phyloP scores from a whole-genome alignment of 208 protist genomes.

The Leptomonas seymouri region DNA sequence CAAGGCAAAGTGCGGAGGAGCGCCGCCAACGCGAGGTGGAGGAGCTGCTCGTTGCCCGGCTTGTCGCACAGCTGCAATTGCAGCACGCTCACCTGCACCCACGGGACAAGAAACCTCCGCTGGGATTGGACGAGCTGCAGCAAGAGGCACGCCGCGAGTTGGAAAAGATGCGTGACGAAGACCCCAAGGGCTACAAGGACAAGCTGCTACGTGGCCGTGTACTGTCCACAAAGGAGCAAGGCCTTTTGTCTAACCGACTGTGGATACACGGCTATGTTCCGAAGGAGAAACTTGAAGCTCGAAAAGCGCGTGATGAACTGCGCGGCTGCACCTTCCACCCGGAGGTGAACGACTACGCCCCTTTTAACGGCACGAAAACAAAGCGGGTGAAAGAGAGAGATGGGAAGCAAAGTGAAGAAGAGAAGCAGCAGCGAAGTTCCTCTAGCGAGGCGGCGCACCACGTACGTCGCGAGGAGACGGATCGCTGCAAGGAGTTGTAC shows the following conservation, averaged over 20 bases:
- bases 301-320: constrained; percentile 36
- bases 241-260: constrained; percentile 43
- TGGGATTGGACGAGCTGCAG: constrained; percentile 29
- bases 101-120: constrained; percentile 16
- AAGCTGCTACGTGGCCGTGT: constrained; percentile 39
- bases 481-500: constrained; percentile 62
- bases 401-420: not conserved
- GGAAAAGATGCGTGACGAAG: constrained; percentile 37
- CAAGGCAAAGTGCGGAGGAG: constrained; percentile 26
- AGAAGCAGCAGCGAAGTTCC: not conserved
- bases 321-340: constrained; percentile 60
- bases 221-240: constrained; percentile 44
- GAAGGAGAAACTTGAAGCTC: constrained; percentile 40
- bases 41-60: constrained; percentile 55
- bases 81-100: constrained; percentile 9
- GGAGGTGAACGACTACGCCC: constrained; percentile 37
- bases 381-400: not conserved
- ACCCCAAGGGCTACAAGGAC: constrained; percentile 32
- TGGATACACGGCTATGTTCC: constrained; percentile 43
- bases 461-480: constrained; percentile 5
- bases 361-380: not conserved
- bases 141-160: constrained; percentile 40
- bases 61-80: constrained; percentile 47
- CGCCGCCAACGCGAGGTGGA: constrained; percentile 50
- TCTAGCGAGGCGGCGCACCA: not conserved